These are phyloP conservation scores for Syzygium jambos DNA, from an alignment of 345 rosid species.

Conservation along the genomic window DNA sequence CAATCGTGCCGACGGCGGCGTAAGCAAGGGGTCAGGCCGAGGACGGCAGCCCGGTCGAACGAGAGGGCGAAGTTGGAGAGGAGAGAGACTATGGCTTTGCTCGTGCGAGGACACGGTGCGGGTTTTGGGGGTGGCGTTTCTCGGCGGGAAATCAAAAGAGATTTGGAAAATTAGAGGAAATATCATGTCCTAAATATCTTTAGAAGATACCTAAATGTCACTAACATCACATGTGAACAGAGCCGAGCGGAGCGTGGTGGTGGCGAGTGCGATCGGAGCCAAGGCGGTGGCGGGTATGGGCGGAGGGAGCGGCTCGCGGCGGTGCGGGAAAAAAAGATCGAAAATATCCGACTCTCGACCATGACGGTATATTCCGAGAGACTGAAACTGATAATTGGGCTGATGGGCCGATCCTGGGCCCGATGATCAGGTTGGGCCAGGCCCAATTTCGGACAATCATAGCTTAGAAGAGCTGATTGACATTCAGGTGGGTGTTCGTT, in stretches of 20 bases:
- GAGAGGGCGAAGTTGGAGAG: conserved; percentile 56
- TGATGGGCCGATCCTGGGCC: too few relatives aligned
- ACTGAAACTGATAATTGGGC: not conserved
- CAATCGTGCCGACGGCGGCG: conserved; percentile 44
- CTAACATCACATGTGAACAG: not conserved
- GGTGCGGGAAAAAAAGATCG: not conserved
- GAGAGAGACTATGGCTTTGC: conserved; percentile 38
- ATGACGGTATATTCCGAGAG: not conserved
- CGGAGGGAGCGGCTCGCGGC: not conserved
- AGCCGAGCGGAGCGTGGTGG: not conserved
- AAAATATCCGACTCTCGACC: not conserved
- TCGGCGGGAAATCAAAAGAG: not conserved
- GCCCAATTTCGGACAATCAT: too few relatives aligned
- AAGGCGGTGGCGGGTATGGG: not conserved
- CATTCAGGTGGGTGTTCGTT: too few relatives aligned
- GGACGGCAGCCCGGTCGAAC: conserved; percentile 61
- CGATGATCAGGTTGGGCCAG: too few relatives aligned
- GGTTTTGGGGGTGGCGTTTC: not conserved
- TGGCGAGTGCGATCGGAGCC: not conserved
- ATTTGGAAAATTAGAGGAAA: too few relatives aligned
- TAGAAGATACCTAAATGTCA: too few relatives aligned
- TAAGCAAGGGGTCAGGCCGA: conserved; percentile 62
- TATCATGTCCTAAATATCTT: too few relatives aligned
- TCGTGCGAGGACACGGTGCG: conserved; percentile 47
- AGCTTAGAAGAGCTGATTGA: too few relatives aligned